Evolutionary conservation across 169 alveolate species (phyloP).

Genomic region (Plasmodium berghei): DNA sequence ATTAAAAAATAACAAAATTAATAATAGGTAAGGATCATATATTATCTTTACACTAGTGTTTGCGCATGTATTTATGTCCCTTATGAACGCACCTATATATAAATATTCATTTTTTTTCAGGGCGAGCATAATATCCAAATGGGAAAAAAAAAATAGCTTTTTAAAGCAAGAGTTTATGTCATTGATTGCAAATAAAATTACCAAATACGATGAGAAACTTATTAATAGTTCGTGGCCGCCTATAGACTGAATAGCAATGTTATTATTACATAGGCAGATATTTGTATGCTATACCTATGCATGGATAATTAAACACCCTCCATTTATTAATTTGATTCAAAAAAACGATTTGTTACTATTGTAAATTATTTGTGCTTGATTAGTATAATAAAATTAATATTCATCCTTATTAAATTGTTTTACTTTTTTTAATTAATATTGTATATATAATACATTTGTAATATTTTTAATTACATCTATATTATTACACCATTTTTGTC

Average conservation of each 20-base stretch:
- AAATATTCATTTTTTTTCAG: slow-evolving; percentile 22
- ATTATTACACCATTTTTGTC: too few relatives aligned
- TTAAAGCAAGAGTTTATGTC: slow-evolving; percentile 63
- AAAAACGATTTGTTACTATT: too few relatives aligned
- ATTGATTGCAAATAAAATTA: slow-evolving; percentile 38
- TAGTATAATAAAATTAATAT: too few relatives aligned
- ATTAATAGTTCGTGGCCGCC: slow-evolving; percentile 67
- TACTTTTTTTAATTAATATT: too few relatives aligned
- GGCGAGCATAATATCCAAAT: slow-evolving; percentile 40
- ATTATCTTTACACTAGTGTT: background rate
- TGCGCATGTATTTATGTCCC: background rate
- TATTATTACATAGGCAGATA: too few relatives aligned
- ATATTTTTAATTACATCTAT: too few relatives aligned
- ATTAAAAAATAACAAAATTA: slow-evolving; percentile 34
- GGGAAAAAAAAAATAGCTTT: slow-evolving; percentile 32
- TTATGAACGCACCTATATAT: background rate
- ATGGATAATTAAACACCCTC: too few relatives aligned
- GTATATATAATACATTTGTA: too few relatives aligned
- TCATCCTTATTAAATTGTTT: too few relatives aligned
- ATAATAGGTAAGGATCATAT: slow-evolving; percentile 25
- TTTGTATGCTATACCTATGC: too few relatives aligned
- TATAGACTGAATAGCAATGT: background rate
- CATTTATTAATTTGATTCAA: too few relatives aligned
- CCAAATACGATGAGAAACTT: slow-evolving; percentile 6
- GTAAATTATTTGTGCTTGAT: too few relatives aligned